Evolutionary conservation across 257 asterid species (phyloP).

Genomic region (Leonotis leonurus): DNA sequence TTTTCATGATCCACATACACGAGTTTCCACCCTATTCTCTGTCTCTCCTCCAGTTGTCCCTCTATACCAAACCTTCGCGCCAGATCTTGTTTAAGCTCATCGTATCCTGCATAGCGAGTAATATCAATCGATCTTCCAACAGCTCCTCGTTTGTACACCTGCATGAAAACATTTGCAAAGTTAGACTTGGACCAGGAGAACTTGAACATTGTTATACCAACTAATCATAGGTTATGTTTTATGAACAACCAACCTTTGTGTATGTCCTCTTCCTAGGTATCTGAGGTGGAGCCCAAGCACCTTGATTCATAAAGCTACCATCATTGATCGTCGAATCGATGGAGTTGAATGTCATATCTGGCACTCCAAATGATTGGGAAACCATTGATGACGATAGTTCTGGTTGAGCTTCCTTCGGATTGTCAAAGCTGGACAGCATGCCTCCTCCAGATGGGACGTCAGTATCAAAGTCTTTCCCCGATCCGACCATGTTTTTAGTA

Average conservation of each 20-base stretch:
- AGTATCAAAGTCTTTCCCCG: slow-evolving; percentile 47
- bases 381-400: slow-evolving; percentile 88
- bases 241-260: slow-evolving; percentile 55
- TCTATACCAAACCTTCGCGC: slow-evolving; percentile 95
- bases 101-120: slow-evolving; percentile 75
- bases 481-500: slow-evolving; percentile 47
- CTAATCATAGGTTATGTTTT: background rate
- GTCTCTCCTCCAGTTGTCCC: slow-evolving; percentile 85
- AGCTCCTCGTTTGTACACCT: slow-evolving; percentile 99
- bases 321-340: slow-evolving; percentile 73
- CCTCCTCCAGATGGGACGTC: slow-evolving; percentile 57
- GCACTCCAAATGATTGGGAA: slow-evolving; percentile 92
- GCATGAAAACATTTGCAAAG: slow-evolving; percentile 13
- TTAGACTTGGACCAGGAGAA: slow-evolving; percentile 15
- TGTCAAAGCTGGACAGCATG: slow-evolving; percentile 54
- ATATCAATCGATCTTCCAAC: slow-evolving; percentile 95
- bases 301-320: slow-evolving; percentile 59
- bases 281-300: slow-evolving; percentile 81
- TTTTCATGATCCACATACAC: slow-evolving; percentile 74
- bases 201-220: background rate
- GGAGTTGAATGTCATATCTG: slow-evolving; percentile 79
- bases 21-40: slow-evolving; percentile 91
- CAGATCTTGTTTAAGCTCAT: slow-evolving; percentile 78
- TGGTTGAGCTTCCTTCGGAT: slow-evolving; percentile 68
- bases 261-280: slow-evolving; percentile 75